Evolutionary conservation across 75 land plant species (phyloP), one percentile per base, ranked within the genome.

Genomic region (Pinus albicaulis): DNA sequence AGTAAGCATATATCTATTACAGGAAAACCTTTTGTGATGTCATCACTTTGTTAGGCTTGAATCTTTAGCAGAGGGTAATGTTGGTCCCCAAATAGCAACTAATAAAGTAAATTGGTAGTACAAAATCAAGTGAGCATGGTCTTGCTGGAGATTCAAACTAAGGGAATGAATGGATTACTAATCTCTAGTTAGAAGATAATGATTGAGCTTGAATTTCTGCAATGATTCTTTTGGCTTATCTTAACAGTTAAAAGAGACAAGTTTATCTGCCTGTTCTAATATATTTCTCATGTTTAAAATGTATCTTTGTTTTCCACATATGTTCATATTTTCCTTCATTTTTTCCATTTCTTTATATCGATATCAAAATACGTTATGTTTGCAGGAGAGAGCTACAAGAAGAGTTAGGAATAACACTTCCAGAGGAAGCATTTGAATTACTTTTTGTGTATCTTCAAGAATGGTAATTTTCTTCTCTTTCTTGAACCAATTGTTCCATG

Each of bases 361-460:
- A 68, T 41, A 2, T n/a, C 41, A 23, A 68, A 68, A 63, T 36
- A n/a, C 3, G 4, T 48, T 8, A 41, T 44, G 3, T 68, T 68
- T 41, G 4, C 71, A 95, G 98, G 96, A 89, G 93, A 79, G 99
- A 96, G 82, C 86, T 96, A 66, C 79, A 94, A 53, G 99, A 96
- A 88, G 99, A 96, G 85, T 88, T 94, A 7, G 99, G 99, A 48
- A 75, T 96, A 24, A 80, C 41, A 20, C 88, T 96, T 70, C 98
- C 98, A 72, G 76, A 79, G 63, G 93, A 94, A 81, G 98, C 99
- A 11, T 96, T 96, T 87, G 99, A 96, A 77, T 73, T 92, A 22
- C 76, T 96, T 15, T 96, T 94, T 81, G 86, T 87, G 71, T 94
- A 75, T 74, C 83, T 88, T 59, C 90, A 96, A 61, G 86, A 92